Percentiles rank a stretch among this genome's conserved stretches.
phyloP scores from a whole-genome alignment of 768 basidiomycete genomes.

The Kwoniella heveanensis region DNA sequence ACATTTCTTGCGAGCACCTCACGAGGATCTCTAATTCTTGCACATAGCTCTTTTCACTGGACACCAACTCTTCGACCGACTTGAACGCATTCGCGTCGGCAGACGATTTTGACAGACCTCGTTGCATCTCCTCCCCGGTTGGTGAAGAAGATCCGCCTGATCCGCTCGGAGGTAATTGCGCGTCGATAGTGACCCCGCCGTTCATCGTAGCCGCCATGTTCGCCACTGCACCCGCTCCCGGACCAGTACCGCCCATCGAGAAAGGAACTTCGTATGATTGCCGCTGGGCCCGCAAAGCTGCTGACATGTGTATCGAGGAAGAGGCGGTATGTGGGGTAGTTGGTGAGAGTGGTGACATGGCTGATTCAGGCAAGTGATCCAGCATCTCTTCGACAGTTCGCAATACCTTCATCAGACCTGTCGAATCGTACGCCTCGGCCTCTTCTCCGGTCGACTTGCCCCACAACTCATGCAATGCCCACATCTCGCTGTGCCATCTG shows the following conservation, averaged over 20 bases:
- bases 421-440: constrained; percentile 75
- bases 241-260: constrained; percentile 42
- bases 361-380: constrained; percentile 52
- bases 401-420: constrained; percentile 77
- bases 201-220: constrained; percentile 50
- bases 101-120: constrained; percentile 26
- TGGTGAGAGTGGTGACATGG: constrained; percentile 56
- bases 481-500: constrained; percentile 71
- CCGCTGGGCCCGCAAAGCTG: constrained; percentile 15
- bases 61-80: constrained; percentile 76
- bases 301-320: constrained; percentile 9
- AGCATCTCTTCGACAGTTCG: constrained; percentile 52
- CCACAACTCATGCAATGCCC: constrained; percentile 87
- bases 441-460: constrained; percentile 71
- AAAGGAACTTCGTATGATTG: constrained; percentile 49
- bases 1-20: constrained; percentile 83
- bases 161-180: constrained; percentile 11
- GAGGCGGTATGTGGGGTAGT: constrained; percentile 41
- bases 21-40: constrained; percentile 96
- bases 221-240: constrained; percentile 39
- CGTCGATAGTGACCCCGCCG: constrained; percentile 41
- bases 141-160: constrained; percentile 10
- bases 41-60: constrained; percentile 94
- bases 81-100: constrained; percentile 48
- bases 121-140: constrained; percentile 30